A percentile compares a stretch with the other conserved stretches of the same genome.
These are phyloP conservation scores for Kwoniella sp. DNA, from an alignment of 768 basidiomycete species.

Conservation along the genomic window DNA sequence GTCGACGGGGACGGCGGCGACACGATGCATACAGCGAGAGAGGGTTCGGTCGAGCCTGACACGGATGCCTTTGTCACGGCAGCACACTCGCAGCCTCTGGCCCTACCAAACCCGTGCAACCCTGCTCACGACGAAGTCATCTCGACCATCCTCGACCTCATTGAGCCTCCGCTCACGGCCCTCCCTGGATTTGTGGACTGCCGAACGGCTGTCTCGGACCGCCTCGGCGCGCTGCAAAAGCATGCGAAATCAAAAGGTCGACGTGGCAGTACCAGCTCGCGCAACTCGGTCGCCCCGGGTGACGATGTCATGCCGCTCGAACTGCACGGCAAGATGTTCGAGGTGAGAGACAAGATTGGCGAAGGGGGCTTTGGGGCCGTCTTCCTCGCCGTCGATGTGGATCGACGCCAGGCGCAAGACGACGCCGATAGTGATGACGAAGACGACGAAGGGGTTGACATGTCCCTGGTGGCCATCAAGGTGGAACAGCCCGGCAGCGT, in stretches of 20 bases:
- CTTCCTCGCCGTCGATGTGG: constrained; percentile 65
- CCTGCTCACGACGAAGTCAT: constrained; percentile 70
- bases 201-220: constrained; percentile 51
- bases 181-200: constrained; percentile 48
- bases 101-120: constrained; percentile 79
- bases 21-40: constrained; percentile 25
- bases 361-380: constrained; percentile 96
- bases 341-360: constrained; percentile 79
- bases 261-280: constrained; percentile 22
- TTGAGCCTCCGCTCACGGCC: constrained; percentile 54
- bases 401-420: constrained; percentile 43
- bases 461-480: constrained; percentile 70
- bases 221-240: constrained; percentile 68
- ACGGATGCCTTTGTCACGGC: constrained; percentile 21
- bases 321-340: constrained; percentile 64
- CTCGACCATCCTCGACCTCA: constrained; percentile 59
- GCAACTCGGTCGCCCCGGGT: constrained; percentile 28
- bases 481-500: constrained; percentile 79
- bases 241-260: constrained; percentile 55
- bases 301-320: constrained; percentile 51
- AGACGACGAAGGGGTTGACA: constrained; percentile 57
- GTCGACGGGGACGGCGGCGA: neutral
- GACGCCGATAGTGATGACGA: constrained; percentile 52
- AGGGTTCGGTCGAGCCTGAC: constrained; percentile 12
- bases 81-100: neutral